Conservation (phyloP, 208 protist genomes). For the Leishmania turanica region DNA sequence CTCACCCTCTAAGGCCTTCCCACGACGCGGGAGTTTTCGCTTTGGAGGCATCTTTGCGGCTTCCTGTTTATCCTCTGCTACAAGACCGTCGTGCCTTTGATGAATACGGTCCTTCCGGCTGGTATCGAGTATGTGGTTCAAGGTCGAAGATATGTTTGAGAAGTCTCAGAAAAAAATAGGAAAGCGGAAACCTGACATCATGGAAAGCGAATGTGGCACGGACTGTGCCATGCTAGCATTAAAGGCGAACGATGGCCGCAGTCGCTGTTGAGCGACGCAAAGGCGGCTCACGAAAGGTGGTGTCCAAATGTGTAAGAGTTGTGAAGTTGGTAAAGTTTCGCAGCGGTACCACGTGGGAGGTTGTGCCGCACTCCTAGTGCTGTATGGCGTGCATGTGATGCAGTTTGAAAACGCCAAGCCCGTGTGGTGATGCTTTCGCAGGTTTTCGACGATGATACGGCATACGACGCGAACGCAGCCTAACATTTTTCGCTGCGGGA, state of each 20-base stretch:
- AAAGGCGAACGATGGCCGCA: neutral
- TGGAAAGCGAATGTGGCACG: neutral
- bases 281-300: neutral
- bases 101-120: neutral
- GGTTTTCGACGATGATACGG: neutral
- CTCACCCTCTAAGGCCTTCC: conserved; percentile 23
- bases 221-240: neutral
- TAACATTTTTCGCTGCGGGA: neutral
- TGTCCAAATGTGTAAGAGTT: neutral
- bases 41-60: conserved; percentile 33
- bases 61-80: neutral
- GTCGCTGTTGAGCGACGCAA: neutral
- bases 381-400: neutral
- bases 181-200: neutral
- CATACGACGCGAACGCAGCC: neutral
- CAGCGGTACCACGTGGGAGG: neutral
- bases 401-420: neutral
- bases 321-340: neutral
- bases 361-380: neutral
- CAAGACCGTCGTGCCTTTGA: neutral
- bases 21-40: conserved; percentile 42
- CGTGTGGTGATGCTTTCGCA: neutral
- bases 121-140: neutral
- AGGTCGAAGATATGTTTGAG: neutral
- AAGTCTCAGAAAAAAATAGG: neutral